phyloP scores from a whole-genome alignment of 805 yeast species.

The Isabelozyma pseudorhagii region DNA sequence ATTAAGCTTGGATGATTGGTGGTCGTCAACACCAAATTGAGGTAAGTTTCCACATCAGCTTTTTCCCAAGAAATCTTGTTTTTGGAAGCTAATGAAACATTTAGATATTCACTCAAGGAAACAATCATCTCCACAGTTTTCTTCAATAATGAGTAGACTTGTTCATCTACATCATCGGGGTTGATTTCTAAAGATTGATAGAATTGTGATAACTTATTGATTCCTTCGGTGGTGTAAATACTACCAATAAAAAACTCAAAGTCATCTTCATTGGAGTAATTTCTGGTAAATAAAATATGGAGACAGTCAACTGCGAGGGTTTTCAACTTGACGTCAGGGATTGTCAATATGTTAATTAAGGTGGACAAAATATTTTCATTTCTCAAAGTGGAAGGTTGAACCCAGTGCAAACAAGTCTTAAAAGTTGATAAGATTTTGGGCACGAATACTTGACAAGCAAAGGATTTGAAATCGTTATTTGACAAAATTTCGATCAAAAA shows the following conservation, averaged over 20 bases:
- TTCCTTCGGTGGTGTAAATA: conserved; percentile 73
- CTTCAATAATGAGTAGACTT: conserved; percentile 74
- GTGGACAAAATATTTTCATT: conserved; percentile 62
- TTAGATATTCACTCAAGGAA: conserved; percentile 75
- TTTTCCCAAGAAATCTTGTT: conserved; percentile 47
- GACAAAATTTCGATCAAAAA: conserved; percentile 32
- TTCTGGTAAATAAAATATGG: conserved; percentile 82
- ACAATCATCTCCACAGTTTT: conserved; percentile 93
- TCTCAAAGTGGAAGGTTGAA: conserved; percentile 71
- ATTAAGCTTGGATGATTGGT: conserved; percentile 82
- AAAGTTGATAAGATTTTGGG: conserved; percentile 74
- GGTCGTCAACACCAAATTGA: conserved; percentile 73
- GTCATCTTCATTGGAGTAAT: conserved; percentile 62
- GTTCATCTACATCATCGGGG: conserved; percentile 75
- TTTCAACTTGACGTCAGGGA: conserved; percentile 64
- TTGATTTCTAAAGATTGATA: conserved; percentile 59
- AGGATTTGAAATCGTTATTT: conserved; percentile 22
- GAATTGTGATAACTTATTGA: conserved; percentile 61
- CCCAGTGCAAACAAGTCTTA: conserved; percentile 91
- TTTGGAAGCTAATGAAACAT: conserved; percentile 36
- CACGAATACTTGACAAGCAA: conserved; percentile 43
- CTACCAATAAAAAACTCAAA: conserved; percentile 76
- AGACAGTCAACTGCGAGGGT: conserved; percentile 87
- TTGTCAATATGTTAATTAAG: conserved; percentile 55
- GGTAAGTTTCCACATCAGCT: conserved; percentile 65